These are phyloP conservation scores for Penicillium argentinense DNA, from an alignment of 495 filamentous ascomycete species.

Conservation along the genomic window DNA sequence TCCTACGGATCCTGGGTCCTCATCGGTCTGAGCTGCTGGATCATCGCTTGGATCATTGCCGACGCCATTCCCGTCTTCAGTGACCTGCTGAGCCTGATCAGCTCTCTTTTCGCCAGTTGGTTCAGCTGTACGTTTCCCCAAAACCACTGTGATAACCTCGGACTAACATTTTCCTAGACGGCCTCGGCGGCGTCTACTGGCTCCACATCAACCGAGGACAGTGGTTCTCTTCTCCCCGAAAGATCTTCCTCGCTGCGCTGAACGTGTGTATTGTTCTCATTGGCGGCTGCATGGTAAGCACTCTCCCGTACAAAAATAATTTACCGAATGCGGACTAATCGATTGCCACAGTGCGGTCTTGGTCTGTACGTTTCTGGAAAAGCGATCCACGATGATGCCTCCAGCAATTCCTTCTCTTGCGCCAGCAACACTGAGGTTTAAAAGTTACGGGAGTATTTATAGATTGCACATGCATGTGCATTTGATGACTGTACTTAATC, in stretches of 20 bases:
- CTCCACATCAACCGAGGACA: conserved; percentile 39
- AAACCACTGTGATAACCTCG: no score
- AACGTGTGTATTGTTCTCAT: conserved; percentile 35
- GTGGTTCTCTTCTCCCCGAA: conserved; percentile 34
- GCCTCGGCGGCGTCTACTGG: conserved; percentile 46
- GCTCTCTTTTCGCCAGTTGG: conserved; percentile 35
- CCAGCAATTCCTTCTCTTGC: conserved; percentile 35
- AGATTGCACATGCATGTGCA: background rate
- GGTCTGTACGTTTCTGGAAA: conserved; percentile 40
- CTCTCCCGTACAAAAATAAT: background rate
- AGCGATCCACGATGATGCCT: conserved; percentile 32
- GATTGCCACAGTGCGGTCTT: conserved; percentile 26
- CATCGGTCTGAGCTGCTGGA: conserved; percentile 55
- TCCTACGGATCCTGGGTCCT: conserved; percentile 53
- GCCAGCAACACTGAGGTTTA: conserved; percentile 26
- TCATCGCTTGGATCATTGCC: conserved; percentile 70
- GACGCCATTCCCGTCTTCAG: conserved; percentile 73
- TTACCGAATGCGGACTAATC: background rate
- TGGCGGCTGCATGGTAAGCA: conserved; percentile 35
- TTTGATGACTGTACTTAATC: conserved; percentile 2
- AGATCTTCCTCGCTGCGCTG: conserved; percentile 36
- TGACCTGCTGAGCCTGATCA: conserved; percentile 55
- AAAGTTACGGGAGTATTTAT: background rate
- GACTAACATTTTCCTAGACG: conserved; percentile 11
- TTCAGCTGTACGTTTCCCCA: conserved; percentile 26